Percentiles rank a stretch among this genome's conserved stretches.
Conservation (phyloP, 768 basidiomycete species). For the Lenzites betulinus region DNA sequence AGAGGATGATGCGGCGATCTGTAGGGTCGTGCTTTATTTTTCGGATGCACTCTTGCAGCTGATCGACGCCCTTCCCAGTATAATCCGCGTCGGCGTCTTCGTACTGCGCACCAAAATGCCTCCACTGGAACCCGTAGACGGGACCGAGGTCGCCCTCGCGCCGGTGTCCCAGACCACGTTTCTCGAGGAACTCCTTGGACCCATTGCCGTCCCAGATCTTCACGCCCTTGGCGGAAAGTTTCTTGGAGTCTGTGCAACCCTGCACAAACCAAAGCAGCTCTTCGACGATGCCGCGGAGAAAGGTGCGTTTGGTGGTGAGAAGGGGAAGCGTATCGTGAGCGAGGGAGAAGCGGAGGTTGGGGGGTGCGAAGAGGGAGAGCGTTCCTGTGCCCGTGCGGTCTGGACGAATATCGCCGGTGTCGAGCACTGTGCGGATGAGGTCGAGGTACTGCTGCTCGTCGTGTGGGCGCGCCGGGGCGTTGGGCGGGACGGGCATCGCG, state of each 20-base stretch:
- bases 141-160: slow-evolving; percentile 93
- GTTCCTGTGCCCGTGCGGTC: slow-evolving; percentile 98
- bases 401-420: slow-evolving; percentile 73
- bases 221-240: slow-evolving; percentile 79
- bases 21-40: slow-evolving; percentile 95
- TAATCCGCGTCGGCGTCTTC: slow-evolving; percentile 75
- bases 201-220: slow-evolving; percentile 99
- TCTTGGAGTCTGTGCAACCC: slow-evolving; percentile 79
- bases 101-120: slow-evolving; percentile 90
- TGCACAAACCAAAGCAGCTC: slow-evolving; percentile 94
- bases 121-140: slow-evolving; percentile 97
- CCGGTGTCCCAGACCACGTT: slow-evolving; percentile 79
- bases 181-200: slow-evolving; percentile 81
- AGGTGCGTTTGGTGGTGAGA: slow-evolving; percentile 94
- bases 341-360: slow-evolving; percentile 87
- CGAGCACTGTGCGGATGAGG: slow-evolving; percentile 76
- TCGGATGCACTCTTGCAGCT: slow-evolving; percentile 82
- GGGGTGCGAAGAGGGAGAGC: slow-evolving; percentile 88
- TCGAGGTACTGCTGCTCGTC: slow-evolving; percentile 91
- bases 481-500: slow-evolving; percentile 6
- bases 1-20: slow-evolving; percentile 90
- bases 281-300: slow-evolving; percentile 86
- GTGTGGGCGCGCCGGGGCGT: slow-evolving; percentile 39
- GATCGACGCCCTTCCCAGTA: slow-evolving; percentile 85
- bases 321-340: slow-evolving; percentile 75